Conservation (phyloP, 345 rosid species). For the Pistacia integerrima region DNA sequence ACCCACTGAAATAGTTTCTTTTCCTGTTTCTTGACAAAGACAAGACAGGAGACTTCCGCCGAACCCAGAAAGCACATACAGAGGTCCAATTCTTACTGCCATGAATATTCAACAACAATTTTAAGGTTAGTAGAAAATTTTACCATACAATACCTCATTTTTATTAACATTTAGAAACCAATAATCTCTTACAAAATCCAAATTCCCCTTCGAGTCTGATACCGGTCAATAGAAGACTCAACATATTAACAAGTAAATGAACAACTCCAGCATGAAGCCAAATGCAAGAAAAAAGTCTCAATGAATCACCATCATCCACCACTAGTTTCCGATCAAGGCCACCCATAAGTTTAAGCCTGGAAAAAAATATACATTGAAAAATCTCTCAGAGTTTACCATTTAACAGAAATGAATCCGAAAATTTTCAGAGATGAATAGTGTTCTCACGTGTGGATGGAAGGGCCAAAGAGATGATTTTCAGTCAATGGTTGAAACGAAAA, state of each 20-base stretch:
- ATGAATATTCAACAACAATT: slow-evolving; percentile 2
- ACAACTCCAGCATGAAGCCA: slow-evolving; percentile 93
- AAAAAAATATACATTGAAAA: neutral
- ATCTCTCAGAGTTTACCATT: neutral
- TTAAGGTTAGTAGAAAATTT: neutral
- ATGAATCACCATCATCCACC: slow-evolving; percentile 52
- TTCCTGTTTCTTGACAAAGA: slow-evolving; percentile 28
- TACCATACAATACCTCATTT: neutral
- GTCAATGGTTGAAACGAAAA: slow-evolving; percentile 54
- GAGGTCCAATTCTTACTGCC: slow-evolving; percentile 75
- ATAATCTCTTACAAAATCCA: slow-evolving; percentile 69
- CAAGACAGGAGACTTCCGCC: slow-evolving; percentile 88
- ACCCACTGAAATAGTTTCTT: slow-evolving; percentile 66
- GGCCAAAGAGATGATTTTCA: slow-evolving; percentile 65
- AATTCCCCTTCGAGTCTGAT: slow-evolving; percentile 87
- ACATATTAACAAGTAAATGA: slow-evolving; percentile 76
- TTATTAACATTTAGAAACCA: neutral
- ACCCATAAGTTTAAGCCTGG: slow-evolving; percentile 73
- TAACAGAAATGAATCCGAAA: slow-evolving; percentile 2
- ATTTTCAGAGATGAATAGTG: neutral
- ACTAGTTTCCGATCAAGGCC: slow-evolving; percentile 65
- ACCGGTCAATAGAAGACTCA: slow-evolving; percentile 77
- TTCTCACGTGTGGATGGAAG: slow-evolving; percentile 62
- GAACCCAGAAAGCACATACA: slow-evolving; percentile 73
- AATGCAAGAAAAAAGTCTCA: slow-evolving; percentile 80